These are phyloP conservation scores for Cyclotella kingstonii DNA, from an alignment of 108 stramenopile genomes.

Conservation along the genomic window DNA sequence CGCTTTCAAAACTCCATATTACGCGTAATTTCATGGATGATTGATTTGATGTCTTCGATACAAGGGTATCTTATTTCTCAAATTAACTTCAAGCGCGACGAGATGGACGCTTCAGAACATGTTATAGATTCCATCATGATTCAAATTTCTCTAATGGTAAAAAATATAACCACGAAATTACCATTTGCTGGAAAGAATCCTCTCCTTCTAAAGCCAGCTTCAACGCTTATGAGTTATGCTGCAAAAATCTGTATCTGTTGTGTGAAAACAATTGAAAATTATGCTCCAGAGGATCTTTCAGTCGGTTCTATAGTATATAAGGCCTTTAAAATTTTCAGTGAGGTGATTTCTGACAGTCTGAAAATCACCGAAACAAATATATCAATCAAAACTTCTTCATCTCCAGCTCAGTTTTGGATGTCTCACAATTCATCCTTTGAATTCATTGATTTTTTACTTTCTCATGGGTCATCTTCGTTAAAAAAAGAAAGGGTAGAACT, in stretches of 20 bases:
- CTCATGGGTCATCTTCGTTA: conserved; percentile 7
- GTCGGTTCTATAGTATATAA: not conserved
- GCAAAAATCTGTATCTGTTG: conserved; percentile 33
- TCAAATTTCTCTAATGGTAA: conserved; percentile 21
- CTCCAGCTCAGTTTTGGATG: conserved; percentile 33
- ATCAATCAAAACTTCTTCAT: not conserved
- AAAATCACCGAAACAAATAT: not conserved
- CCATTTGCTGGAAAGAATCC: conserved; percentile 27
- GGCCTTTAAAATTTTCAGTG: conserved; percentile 14
- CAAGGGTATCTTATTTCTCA: conserved; percentile 8
- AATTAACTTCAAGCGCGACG: not conserved
- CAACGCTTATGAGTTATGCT: conserved; percentile 25
- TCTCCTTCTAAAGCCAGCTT: conserved; percentile 21
- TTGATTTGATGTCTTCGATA: conserved; percentile 19
- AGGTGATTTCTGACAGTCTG: conserved; percentile 20
- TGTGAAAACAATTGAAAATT: conserved; percentile 8
- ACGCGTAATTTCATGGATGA: conserved; percentile 9
- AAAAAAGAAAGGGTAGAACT: conserved; percentile 22
- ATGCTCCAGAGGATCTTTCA: not conserved
- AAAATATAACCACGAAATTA: conserved; percentile 24
- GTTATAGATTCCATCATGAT: conserved; percentile 22
- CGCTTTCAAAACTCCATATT: conserved; percentile 34
- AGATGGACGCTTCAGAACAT: not conserved
- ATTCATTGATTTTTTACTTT: conserved; percentile 35
- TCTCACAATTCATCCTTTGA: conserved; percentile 32